Evolutionary conservation across 371 early-diverging fungal genomes (phyloP), one percentile per base, ranked within the genome.

Genomic region (Dichotomocladium elegans): DNA sequence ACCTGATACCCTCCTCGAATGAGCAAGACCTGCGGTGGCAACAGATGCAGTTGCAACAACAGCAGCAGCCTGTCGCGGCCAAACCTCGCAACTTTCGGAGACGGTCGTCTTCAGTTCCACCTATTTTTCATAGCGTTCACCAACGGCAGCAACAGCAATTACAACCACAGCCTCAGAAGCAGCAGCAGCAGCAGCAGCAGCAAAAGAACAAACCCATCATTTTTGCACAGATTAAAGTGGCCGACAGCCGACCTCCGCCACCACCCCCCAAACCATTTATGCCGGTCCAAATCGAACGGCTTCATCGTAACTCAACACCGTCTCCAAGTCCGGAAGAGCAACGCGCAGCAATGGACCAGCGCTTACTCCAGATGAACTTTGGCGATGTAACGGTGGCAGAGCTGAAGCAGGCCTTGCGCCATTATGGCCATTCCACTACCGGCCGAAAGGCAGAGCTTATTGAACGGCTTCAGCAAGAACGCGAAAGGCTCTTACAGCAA

Each of bases 351-450:
- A 62, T 84, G 41, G 81, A 83, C 57, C 74, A 80, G 34, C 74
- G 68, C 19, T 69, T 86, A 42, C 67, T 70, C 29, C 65, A 69
- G 15, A 70, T 81, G 28, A 76, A 88, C 48, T 83, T 84, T 61
- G 77, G 79, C 17, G 85, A 84, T 62, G 72, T 86, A 15, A 86
- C 88, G 0, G 88, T 88, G 1, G 64, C 79, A 28, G 86, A 86
- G 55, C 72, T 88, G 28, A 88, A 88, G 55, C 85, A 86, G 25
- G 68, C 84, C 70, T 58, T 88, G 28, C 64, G 85, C 11, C 57
- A 60, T 27, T 59, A 63, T 30, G 61, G 63, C 9, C 58, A 57
- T 17, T 55, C 58, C 10, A 57, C 63, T 0, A 69, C 79, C 11
- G 85, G 88, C 11, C 83, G 83, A 56, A 85, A 84, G 51, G 79